Base-by-base conservation (phyloP, 192 early-diverging fungal genomes). In the Chytriomyces confervae region DNA sequence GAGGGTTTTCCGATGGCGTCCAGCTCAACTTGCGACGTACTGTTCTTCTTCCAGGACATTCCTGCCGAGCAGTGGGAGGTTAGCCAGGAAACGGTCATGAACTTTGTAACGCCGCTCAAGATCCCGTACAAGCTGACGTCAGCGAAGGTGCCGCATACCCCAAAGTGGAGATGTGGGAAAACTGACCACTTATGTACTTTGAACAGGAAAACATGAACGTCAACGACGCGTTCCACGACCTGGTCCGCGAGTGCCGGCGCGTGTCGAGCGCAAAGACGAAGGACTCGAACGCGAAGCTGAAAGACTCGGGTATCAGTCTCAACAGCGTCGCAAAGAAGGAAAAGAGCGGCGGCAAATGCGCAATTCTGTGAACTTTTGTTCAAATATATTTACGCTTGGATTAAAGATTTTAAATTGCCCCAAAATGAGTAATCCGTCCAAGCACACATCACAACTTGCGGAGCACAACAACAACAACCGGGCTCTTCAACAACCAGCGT, bases 181-280 rank as follows among this genome's bases (percentile, higher is more conserved):
- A 3, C 62, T 48, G 24, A 46, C 27, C 20, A 64, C 23, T 36
- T 80, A 16, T 74, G 9, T 36, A 36, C 20, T 51, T 16, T 62
- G 24, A 51, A 75, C 68, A 89, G 86, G 84, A 84, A 44, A 87
- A 86, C 73, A 87, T 82, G 50, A 89, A 89, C 72, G 89, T 90
- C 5, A 80, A 73, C 5, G 87, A 90, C 69, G 76, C 84, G 10
- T 90, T 90, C 72, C 79, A 87, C 48, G 76, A 86, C 11, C 82
- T 90, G 10, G 85, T 90, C 1, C 80, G 89, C 36, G 87, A 90
- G 75, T 86, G 85, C 62, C 71, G 89, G 48, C 68, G 75, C 29
- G 57, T 77, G 23, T 50, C 7, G 9, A 50, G 27, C 16, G 69
- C 69, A 7, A 68, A 57, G 48, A 20, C 66, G 20, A 20, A 11